Base-by-base conservation (phyloP, 2,329 filamentous ascomycete genomes). In the Penicillium brevicompactum region DNA sequence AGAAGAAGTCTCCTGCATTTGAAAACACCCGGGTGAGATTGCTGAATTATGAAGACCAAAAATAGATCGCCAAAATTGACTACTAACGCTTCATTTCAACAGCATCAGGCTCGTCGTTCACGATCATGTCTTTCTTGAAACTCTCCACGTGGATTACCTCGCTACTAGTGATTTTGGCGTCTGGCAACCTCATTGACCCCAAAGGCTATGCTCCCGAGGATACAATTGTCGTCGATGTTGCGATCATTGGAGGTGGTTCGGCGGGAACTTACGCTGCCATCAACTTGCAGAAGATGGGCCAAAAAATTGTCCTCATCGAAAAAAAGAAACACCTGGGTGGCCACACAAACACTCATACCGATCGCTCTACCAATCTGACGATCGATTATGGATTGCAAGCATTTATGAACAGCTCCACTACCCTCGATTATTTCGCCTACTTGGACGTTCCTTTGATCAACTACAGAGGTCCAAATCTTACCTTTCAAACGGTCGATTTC, bases 231-330 rank as follows among this genome's bases (percentile, higher is more conserved):
- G 49, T 58, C 11, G 67, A 71, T 53, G 55, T 72, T 5, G 55
- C 51, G 8, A 61, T 70, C 31, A 62, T 73, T 31, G 70, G 70
- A 16, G 67, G 68, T 24, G 69, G 68, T 16, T 57, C 66, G 2
- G 53, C 63, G 0, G 70, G 67, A 8, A 68, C 64, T 2, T 72
- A 71, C 41, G 63, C 67, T 3, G 69, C 70, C 4, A 55, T 70
- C 4, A 57, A 58, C 2, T 62, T 73, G 5, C 61, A 58, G 13
- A 55, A 68, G 40, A 44, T 59, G 40, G 60, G 61, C 13, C 62
- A 63, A n/a, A 64, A 51, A 2, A 63, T 70, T 5, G 62, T 62
- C 1, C 42, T 72, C 2, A 47, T 72, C 27, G 70, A 72, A 38
- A 60, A 59, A 41, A 50, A 60, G 7, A 53, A 60, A 24, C 40